Percentiles rank a stretch among this genome's conserved stretches.
Conservation (phyloP, 352 stramenopile genomes). For the Pythium brassicae region DNA sequence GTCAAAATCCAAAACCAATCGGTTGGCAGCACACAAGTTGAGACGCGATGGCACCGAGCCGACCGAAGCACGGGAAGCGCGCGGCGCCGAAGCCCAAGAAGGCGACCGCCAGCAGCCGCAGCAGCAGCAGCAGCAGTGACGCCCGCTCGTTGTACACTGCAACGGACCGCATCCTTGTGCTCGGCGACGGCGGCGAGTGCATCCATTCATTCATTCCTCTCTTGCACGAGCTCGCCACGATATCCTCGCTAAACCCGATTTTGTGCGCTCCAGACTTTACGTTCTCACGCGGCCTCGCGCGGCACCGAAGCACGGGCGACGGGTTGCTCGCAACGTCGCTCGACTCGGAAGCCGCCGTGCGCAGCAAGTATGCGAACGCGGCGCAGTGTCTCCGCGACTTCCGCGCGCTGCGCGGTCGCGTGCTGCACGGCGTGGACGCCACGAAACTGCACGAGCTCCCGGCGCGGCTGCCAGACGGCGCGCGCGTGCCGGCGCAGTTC, state of each 20-base stretch:
- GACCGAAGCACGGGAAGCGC: not conserved
- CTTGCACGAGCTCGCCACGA: not conserved
- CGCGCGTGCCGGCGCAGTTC: constrained; percentile 48
- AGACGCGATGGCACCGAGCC: constrained; percentile 1
- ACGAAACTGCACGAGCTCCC: constrained; percentile 69
- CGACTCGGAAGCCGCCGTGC: constrained; percentile 60
- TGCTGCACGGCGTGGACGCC: constrained; percentile 79
- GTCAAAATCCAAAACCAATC: not conserved
- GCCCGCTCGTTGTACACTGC: constrained; percentile 40
- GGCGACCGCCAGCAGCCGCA: constrained; percentile 3
- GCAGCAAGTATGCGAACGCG: constrained; percentile 77
- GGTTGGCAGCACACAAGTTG: not conserved
- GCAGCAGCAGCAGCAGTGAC: constrained; percentile 12
- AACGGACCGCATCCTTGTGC: constrained; percentile 58
- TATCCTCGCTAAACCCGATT: not conserved
- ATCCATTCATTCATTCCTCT: no score
- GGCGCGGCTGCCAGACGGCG: constrained; percentile 15
- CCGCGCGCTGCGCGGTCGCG: constrained; percentile 26
- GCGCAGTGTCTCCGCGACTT: constrained; percentile 63
- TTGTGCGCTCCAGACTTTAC: constrained; percentile 55
- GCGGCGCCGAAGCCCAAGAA: not conserved
- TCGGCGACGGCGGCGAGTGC: constrained; percentile 60
- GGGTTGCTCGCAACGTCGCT: constrained; percentile 74
- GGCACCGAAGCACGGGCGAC: constrained; percentile 51
- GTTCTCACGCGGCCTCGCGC: constrained; percentile 65